phyloP scores from a whole-genome alignment of 202 grass and related monocot species.

The Brachypodium distachyon region DNA sequence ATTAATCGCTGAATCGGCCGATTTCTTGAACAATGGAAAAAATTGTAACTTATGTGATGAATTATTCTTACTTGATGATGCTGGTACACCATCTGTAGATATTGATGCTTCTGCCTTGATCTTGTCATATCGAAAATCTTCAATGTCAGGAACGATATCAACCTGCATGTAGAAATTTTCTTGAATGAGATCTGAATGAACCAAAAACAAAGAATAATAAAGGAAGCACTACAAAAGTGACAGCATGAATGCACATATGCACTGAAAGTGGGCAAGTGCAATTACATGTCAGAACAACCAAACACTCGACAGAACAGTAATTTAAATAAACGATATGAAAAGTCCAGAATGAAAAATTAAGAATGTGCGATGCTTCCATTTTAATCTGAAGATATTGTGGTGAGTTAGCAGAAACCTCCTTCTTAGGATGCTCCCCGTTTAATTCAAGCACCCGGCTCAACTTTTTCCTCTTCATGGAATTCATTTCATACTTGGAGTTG shows the following conservation, averaged over 20 bases:
- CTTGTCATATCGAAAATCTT: conserved; percentile 80
- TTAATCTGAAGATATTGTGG: background rate
- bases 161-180: conserved; percentile 33
- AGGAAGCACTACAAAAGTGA: background rate
- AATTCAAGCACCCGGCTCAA: conserved; percentile 22
- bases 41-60: conserved; percentile 6
- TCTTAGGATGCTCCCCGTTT: conserved; percentile 8
- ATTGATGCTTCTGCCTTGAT: background rate
- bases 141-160: conserved; percentile 57
- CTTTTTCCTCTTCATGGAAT: conserved; percentile 25
- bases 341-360: background rate
- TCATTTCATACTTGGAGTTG: background rate
- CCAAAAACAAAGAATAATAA: background rate
- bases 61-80: conserved; percentile 40
- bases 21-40: too few species aligned
- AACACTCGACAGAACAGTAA: background rate
- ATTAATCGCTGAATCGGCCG: too few species aligned
- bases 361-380: background rate
- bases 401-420: conserved; percentile 1
- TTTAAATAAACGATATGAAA: background rate
- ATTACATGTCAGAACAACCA: background rate
- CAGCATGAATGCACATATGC: background rate
- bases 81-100: background rate
- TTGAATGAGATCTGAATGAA: background rate
- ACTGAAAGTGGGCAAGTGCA: background rate